Conservation (phyloP, 2,329 filamentous ascomycete genomes). For the Clonostachys sp. region DNA sequence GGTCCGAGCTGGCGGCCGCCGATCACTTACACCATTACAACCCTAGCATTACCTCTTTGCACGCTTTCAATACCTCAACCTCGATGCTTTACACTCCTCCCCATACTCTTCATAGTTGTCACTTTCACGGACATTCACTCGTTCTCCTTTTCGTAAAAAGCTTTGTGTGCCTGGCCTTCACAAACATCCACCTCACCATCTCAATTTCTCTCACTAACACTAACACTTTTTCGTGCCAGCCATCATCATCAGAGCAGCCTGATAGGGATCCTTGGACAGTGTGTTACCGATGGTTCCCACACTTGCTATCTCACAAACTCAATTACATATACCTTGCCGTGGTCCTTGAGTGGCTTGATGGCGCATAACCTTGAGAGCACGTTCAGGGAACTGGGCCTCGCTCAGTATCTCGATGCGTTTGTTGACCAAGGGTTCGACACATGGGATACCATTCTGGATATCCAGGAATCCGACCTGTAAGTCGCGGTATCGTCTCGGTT, state of each 20-base stretch:
- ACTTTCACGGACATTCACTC: too few relatives aligned
- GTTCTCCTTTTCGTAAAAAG: too few relatives aligned
- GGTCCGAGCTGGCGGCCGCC: too few relatives aligned
- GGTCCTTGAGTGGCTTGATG: slow-evolving; percentile 20
- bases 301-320: not conserved
- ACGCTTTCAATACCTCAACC: too few relatives aligned
- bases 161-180: too few relatives aligned
- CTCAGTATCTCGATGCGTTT: slow-evolving; percentile 71
- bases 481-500: slow-evolving; percentile 17
- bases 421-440: slow-evolving; percentile 78
- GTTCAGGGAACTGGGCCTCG: slow-evolving; percentile 71
- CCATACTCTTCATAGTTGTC: too few relatives aligned
- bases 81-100: too few relatives aligned
- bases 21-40: too few relatives aligned
- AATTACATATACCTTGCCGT: not conserved
- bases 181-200: not conserved
- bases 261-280: not conserved
- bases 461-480: slow-evolving; percentile 79
- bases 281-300: not conserved
- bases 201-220: not conserved
- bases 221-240: not conserved
- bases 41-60: too few relatives aligned
- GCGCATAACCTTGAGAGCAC: slow-evolving; percentile 58
- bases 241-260: not conserved
- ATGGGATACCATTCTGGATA: slow-evolving; percentile 79